Percentiles rank a stretch among this genome's conserved stretches.
These are phyloP conservation scores for Leishmania guyanensis DNA, from an alignment of 208 protist genomes.

Conservation along the genomic window DNA sequence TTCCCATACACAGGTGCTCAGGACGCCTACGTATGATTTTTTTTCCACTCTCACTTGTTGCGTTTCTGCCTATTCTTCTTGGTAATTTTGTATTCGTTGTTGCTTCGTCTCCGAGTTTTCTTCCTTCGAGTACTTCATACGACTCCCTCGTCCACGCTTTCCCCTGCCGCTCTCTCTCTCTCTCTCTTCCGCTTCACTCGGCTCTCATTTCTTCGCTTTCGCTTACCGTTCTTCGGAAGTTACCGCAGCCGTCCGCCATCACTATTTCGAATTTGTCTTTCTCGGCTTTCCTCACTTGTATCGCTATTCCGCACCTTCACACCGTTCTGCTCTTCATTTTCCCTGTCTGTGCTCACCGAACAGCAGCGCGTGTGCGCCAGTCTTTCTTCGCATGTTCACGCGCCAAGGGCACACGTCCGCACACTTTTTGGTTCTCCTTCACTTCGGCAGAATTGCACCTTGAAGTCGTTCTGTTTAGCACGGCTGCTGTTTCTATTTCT, in stretches of 20 bases:
- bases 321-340: neutral
- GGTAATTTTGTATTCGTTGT: neutral
- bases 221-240: neutral
- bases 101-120: neutral
- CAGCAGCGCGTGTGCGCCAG: no score
- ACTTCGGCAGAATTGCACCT: no score
- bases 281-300: neutral
- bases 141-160: neutral
- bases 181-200: conserved; percentile 3
- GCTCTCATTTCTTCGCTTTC: conserved; percentile 15
- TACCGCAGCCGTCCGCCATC: neutral
- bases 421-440: neutral
- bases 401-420: neutral
- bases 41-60: neutral
- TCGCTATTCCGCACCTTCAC: neutral
- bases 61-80: neutral
- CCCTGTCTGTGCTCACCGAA: neutral
- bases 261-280: no score
- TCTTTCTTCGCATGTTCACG: no score
- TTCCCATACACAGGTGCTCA: neutral
- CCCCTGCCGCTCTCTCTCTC: neutral
- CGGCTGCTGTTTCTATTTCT: no score
- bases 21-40: neutral
- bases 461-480: no score
- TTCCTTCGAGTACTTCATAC: neutral